Conservation (phyloP, 352 stramenopile species). For the Pelagophyceae sp. region DNA sequence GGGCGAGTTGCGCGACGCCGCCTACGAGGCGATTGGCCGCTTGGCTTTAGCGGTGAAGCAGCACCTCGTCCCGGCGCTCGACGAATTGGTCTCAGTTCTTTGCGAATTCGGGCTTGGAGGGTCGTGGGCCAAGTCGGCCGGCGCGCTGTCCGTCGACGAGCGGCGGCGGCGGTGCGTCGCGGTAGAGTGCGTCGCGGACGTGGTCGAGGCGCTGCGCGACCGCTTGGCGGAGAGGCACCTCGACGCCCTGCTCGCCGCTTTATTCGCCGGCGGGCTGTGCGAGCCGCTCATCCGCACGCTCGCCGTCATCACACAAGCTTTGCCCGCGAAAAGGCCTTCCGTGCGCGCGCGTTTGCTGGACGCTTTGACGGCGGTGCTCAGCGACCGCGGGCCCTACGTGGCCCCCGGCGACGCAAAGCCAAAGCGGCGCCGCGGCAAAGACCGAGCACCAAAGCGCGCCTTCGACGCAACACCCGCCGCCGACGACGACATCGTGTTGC, state of each 20-base stretch:
- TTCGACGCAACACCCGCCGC: conserved; percentile 3
- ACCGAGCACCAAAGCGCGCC: too few relatives aligned
- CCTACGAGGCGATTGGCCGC: conserved; percentile 15
- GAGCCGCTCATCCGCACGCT: conserved; percentile 69
- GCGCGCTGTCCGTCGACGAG: not conserved
- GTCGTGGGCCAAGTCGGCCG: not conserved
- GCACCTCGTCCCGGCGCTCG: not conserved
- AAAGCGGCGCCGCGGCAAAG: not conserved
- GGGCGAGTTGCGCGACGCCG: not conserved
- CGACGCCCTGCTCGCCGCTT: conserved; percentile 35
- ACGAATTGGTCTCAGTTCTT: not conserved
- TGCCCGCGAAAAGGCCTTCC: conserved; percentile 58
- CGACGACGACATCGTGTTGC: conserved; percentile 53
- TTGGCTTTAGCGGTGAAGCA: conserved; percentile 12
- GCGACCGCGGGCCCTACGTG: conserved; percentile 18
- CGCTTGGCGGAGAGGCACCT: conserved; percentile 28
- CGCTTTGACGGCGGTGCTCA: conserved; percentile 68
- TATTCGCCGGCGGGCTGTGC: conserved; percentile 59
- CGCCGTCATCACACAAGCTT: conserved; percentile 57
- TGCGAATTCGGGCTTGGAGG: not conserved
- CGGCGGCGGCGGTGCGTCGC: not conserved
- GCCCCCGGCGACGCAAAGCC: conserved; percentile 4
- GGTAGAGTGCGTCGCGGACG: conserved; percentile 42
- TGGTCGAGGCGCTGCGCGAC: conserved; percentile 37
- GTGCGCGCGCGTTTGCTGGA: conserved; percentile 75